Evolutionary conservation across 805 yeast genomes (phyloP).

Genomic region (Jamesozyma hellenica): DNA sequence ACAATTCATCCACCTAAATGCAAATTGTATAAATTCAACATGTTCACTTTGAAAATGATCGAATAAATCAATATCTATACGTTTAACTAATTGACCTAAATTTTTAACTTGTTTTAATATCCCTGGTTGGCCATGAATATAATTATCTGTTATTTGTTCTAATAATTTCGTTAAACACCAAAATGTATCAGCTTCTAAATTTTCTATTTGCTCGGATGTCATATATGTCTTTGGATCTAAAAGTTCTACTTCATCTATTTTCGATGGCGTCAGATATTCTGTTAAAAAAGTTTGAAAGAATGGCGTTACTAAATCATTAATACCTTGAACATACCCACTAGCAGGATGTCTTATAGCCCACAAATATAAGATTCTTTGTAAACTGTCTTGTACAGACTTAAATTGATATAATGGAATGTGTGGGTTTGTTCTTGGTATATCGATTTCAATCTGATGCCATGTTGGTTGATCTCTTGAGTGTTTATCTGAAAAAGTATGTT

Average conservation of each 20-base stretch:
- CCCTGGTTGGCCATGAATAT: slow-evolving; percentile 97
- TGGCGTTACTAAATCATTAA: slow-evolving; percentile 88
- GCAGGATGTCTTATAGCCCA: slow-evolving; percentile 98
- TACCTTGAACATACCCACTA: slow-evolving; percentile 95
- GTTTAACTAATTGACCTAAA: slow-evolving; percentile 60
- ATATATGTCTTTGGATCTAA: slow-evolving; percentile 51
- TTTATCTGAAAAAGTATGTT: slow-evolving; percentile 42
- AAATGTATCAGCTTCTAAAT: slow-evolving; percentile 89
- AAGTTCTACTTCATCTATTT: slow-evolving; percentile 39
- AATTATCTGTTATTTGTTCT: slow-evolving; percentile 93
- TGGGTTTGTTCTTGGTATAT: slow-evolving; percentile 90
- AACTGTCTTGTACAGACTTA: slow-evolving; percentile 62
- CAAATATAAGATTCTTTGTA: slow-evolving; percentile 71
- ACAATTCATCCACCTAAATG: slow-evolving; percentile 99
- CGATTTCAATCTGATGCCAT: slow-evolving; percentile 94
- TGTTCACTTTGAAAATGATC: slow-evolving; percentile 70
- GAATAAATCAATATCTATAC: slow-evolving; percentile 68
- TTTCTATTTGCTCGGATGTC: slow-evolving; percentile 49
- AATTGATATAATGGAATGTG: slow-evolving; percentile 61
- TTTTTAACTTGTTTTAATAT: slow-evolving; percentile 83
- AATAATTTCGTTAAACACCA: slow-evolving; percentile 90
- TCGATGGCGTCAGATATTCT: slow-evolving; percentile 42
- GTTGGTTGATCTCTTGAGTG: slow-evolving; percentile 62
- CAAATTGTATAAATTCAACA: slow-evolving; percentile 89
- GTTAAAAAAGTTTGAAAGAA: slow-evolving; percentile 78